phyloP scores from a whole-genome alignment of 176 grass and related monocot genomes.

The Tillandsia leiboldiana region DNA sequence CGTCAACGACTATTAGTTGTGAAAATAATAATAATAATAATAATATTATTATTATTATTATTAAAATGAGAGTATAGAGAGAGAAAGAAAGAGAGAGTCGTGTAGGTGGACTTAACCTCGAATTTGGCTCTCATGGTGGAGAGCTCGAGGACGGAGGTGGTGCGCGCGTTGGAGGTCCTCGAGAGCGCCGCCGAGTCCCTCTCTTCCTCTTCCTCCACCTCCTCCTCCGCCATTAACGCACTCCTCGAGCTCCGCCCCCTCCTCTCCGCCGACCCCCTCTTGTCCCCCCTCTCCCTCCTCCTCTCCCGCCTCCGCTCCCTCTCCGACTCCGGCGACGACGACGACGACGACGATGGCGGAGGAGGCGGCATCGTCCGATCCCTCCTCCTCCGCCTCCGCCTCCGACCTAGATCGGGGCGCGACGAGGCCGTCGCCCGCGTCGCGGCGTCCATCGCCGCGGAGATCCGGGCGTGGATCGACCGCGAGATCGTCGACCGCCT shows the following conservation, averaged over 20 bases:
- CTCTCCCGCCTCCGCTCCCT: slow-evolving; percentile 31
- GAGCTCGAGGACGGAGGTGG: no score
- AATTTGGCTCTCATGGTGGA: no score
- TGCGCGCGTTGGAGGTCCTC: slow-evolving; percentile 34
- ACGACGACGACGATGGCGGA: not conserved
- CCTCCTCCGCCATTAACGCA: slow-evolving; percentile 34
- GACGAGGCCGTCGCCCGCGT: slow-evolving; percentile 22
- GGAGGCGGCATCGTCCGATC: not conserved
- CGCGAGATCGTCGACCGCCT: slow-evolving; percentile 41
- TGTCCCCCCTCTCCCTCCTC: slow-evolving; percentile 20
- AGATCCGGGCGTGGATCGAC: slow-evolving; percentile 80
- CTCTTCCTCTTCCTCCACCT: not conserved
- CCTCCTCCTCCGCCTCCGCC: not conserved
- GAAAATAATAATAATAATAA: no score
- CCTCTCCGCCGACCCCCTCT: slow-evolving; percentile 59
- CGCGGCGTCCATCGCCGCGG: slow-evolving; percentile 24
- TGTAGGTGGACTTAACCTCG: no score
- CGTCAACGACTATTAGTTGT: no score
- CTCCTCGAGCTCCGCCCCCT: slow-evolving; percentile 57
- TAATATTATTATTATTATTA: no score
- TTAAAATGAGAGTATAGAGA: no score
- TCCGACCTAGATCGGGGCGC: slow-evolving; percentile 3
- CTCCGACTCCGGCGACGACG: slow-evolving; percentile 3
- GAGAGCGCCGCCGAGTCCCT: slow-evolving; percentile 34
- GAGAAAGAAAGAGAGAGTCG: no score